Conservation (phyloP, 352 stramenopile species). For the Stramenopiles sp. region DNA sequence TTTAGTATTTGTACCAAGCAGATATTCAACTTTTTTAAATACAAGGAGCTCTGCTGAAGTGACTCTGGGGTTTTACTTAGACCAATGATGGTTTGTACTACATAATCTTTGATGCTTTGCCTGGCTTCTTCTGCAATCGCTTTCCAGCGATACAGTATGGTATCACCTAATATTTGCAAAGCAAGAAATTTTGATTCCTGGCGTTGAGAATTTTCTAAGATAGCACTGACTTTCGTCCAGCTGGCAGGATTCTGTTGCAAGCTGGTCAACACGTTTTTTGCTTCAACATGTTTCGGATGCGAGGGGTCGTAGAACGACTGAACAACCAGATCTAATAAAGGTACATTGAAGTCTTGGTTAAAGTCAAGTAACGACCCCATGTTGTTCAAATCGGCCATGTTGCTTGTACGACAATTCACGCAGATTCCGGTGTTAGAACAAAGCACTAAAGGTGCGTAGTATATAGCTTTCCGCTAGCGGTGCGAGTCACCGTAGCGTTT, state of each 20-base stretch:
- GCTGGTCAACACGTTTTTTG: constrained; percentile 76
- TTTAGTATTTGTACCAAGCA: constrained; percentile 85
- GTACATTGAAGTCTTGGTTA: constrained; percentile 80
- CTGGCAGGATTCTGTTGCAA: constrained; percentile 74
- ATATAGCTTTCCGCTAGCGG: too few species aligned
- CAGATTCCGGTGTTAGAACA: too few species aligned
- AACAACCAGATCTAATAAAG: constrained; percentile 86
- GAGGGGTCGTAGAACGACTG: constrained; percentile 79
- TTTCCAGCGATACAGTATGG: neutral
- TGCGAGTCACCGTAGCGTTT: too few species aligned
- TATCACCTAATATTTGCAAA: constrained; percentile 37
- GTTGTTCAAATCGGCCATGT: too few species aligned
- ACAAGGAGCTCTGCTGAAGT: neutral
- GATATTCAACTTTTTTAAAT: neutral
- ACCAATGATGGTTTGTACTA: neutral
- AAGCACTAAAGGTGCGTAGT: too few species aligned
- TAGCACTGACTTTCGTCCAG: constrained; percentile 75
- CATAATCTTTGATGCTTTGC: neutral
- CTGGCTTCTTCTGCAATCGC: neutral
- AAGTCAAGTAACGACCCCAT: constrained; percentile 79
- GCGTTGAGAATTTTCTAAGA: constrained; percentile 77
- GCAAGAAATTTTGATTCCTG: constrained; percentile 73
- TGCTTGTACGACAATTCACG: too few species aligned
- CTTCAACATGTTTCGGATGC: constrained; percentile 67
- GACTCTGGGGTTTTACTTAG: neutral